Evolutionary conservation across 805 yeast genomes (phyloP), one percentile per base, ranked within the genome.

Genomic region (Priceomyces haplophilus): DNA sequence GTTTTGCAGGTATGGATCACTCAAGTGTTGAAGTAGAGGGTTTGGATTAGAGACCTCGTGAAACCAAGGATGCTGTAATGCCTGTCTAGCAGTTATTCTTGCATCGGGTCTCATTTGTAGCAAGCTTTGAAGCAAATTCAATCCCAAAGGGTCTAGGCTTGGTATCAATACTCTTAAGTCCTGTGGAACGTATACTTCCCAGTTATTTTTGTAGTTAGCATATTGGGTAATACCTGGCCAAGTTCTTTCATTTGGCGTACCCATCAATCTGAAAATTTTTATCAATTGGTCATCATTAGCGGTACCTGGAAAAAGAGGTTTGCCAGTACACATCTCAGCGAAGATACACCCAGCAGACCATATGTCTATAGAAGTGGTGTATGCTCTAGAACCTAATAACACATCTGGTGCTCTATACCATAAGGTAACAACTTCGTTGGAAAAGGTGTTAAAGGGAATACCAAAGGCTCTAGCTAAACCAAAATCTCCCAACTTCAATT

Each of bases 361-460:
- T 69, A 93, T 88, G 61, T 93, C 99, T 47, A 93, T 95, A 7
- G 97, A 90, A 0, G 99, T 93, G 36, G 96, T 86, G 65, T 93
- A 93, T 43, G 95, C 91, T 54, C 97, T 80, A 2, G 96, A 88
- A 2, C 99, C 99, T 58, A 93, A 75, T 40, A 93, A 71, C 23
- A 93, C 98, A 61, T 91, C 99, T 0, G 99, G 99, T 0, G 98
- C 97, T 50, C 99, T 79, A 65, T 91, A 91, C 99, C 99, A 93
- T 49, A 93, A 71, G 0, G 99, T 93, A 35, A 93, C 99, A 41
- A 93, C 98, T 63, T 93, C 99, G 64, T 91, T 93, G 16, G 97
- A 88, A 59, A 90, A 93, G 0, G 99, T 93, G 67, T 95, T 89
- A 48, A 93, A 91, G 2, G 99, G 99, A 41, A 93, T 95, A 13